phyloP scores from a whole-genome alignment of 306 rosid genomes.

The Carpinus viminea region DNA sequence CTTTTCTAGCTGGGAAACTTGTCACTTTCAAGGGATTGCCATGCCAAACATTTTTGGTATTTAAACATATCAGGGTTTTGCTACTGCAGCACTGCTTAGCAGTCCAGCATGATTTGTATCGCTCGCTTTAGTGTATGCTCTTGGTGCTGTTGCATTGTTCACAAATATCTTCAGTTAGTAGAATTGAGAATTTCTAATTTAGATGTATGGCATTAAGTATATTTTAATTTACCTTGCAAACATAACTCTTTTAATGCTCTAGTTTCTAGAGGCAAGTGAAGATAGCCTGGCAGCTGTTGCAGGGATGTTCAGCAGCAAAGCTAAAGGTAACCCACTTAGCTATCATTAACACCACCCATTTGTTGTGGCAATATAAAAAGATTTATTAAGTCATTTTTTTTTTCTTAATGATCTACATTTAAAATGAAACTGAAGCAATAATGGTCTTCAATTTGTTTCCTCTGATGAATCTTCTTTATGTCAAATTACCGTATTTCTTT shows the following conservation, averaged over 20 bases:
- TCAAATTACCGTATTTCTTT: background rate
- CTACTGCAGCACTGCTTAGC: background rate
- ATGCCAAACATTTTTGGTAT: background rate
- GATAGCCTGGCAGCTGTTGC: slow-evolving; percentile 99
- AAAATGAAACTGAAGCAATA: background rate
- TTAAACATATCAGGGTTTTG: background rate
- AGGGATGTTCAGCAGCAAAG: slow-evolving; percentile 99
- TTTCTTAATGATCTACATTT: background rate
- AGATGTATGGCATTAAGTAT: background rate
- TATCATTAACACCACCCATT: background rate
- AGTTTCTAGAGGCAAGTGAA: slow-evolving; percentile 90
- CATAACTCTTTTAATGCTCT: slow-evolving; percentile 21
- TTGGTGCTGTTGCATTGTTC: background rate
- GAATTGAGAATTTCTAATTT: background rate
- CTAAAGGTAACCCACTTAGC: slow-evolving; percentile 71
- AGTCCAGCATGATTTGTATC: background rate
- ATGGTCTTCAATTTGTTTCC: background rate
- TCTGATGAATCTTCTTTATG: background rate
- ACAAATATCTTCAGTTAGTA: background rate
- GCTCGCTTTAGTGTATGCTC: slow-evolving; percentile 1
- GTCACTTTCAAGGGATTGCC: slow-evolving; percentile 1
- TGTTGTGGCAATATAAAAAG: background rate
- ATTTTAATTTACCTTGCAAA: slow-evolving; percentile 13
- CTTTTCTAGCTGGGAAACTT: background rate
- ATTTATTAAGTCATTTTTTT: no score